Evolutionary conservation across 1,139 yeast genomes (phyloP), one percentile per base, ranked within the genome.

Genomic region (Kodamaea sp.): DNA sequence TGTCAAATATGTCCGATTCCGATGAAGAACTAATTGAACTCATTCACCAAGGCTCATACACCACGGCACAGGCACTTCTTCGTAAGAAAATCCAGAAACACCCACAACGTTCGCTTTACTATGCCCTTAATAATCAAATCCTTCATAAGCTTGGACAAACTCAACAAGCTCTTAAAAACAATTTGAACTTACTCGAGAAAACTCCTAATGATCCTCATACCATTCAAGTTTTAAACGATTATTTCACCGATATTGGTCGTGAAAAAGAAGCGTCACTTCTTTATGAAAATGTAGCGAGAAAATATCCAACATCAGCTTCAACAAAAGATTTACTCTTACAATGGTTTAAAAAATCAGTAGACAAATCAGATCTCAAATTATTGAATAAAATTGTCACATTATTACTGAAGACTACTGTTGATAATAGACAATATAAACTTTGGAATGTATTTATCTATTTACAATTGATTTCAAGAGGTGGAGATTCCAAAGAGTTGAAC

Each of bases 201-300:
- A 63, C 58, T 2, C 86, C 88, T 2, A 73, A 73, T 39, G 86
- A 82, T 46, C 69, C 75, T 2, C 66, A 68, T 11, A 65, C 85
- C 0, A 57, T 81, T 29, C 67, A 65, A n/a, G 47, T 79, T 6
- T 55, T 84, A 29, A 61, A 61, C 30, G 63, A 63, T 3, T 63
- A 74, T 22, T 73, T 70, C 47, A 45, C 44, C 4, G 50, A 52
- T 8, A 55, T 65, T n/a, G 75, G 70, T 2, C 54, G 61, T 43
- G 52, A 49, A 23, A 55, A 47, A 4, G 75, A 66, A 31, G 66
- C 76, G 6, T 58, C 62, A 31, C 65, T 62, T 26, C 65, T 78
- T 3, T 81, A 72, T 54, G 88, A 81, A 48, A 67, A 67, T 40
- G 78, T 81, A 2, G 68, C 76, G 30, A 76, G 77, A 49, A 76